Evolutionary conservation across 106 monocot genomes (phyloP).

Genomic region (Narthecium ossifragum): DNA sequence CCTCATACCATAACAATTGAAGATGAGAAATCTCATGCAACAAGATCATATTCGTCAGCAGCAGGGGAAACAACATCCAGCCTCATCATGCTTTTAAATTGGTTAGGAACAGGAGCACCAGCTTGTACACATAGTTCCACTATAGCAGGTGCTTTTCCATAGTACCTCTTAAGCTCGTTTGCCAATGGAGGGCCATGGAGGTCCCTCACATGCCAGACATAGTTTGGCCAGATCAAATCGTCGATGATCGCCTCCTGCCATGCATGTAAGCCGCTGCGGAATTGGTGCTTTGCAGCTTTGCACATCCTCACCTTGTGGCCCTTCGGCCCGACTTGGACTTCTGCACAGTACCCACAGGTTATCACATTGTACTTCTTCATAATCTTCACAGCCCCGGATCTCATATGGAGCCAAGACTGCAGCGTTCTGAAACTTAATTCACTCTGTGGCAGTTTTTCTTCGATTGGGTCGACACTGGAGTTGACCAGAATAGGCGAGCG

Average conservation of each 20-base stretch:
- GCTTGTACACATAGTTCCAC: conserved; percentile 76
- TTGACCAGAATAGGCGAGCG: not conserved
- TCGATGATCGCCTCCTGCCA: conserved; percentile 77
- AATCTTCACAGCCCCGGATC: conserved; percentile 39
- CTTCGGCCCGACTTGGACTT: conserved; percentile 81
- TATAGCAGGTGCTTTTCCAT: conserved; percentile 70
- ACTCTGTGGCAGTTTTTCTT: conserved; percentile 15
- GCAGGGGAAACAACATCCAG: conserved; percentile 62
- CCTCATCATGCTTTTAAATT: conserved; percentile 61
- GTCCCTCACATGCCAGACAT: conserved; percentile 62
- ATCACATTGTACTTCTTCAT: conserved; percentile 61
- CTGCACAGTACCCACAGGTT: conserved; percentile 82
- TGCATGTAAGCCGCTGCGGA: conserved; percentile 64
- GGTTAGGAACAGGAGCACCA: conserved; percentile 40
- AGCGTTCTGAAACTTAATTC: conserved; percentile 31
- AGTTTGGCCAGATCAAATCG: conserved; percentile 54
- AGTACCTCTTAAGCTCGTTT: conserved; percentile 75
- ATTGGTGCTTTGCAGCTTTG: conserved; percentile 58
- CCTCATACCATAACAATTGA: too few relatives aligned
- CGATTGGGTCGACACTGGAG: not conserved
- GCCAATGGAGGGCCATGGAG: conserved; percentile 21
- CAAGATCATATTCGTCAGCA: conserved; percentile 64
- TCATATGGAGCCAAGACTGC: conserved; percentile 52
- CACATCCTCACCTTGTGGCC: conserved; percentile 89
- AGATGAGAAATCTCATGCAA: conserved; percentile 37